Percentiles rank a stretch among this genome's conserved stretches.
phyloP scores from a whole-genome alignment of 768 basidiomycete species.

The Rhizopogon vesiculosus region DNA sequence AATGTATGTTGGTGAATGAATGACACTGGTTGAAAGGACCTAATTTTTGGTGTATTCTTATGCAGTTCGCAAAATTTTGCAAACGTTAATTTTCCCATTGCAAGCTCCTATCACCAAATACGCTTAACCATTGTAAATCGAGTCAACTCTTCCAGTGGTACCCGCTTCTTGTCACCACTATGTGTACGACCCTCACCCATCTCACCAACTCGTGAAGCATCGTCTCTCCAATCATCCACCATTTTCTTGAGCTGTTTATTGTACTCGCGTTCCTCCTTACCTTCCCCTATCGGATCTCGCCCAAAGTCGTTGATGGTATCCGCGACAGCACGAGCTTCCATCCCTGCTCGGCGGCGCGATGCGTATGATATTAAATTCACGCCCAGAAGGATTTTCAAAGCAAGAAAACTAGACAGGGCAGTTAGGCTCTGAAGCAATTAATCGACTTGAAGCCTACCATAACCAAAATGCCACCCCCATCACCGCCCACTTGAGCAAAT shows the following conservation, averaged over 20 bases:
- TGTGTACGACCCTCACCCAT: conserved; percentile 54
- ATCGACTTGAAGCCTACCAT: conserved; percentile 53
- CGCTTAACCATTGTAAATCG: conserved; percentile 95
- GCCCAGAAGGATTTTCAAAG: conserved; percentile 90
- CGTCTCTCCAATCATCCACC: conserved; percentile 64
- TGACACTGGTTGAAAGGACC: too few species aligned
- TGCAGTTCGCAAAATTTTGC: too few species aligned
- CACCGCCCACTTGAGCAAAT: conserved; percentile 58
- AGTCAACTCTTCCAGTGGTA: conserved; percentile 84
- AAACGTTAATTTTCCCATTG: background rate
- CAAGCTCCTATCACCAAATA: conserved; percentile 50
- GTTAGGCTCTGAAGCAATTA: background rate
- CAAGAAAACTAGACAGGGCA: conserved; percentile 54
- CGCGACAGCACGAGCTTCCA: conserved; percentile 70
- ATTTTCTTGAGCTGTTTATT: conserved; percentile 76
- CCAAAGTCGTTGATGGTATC: conserved; percentile 86
- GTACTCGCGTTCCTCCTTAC: conserved; percentile 82
- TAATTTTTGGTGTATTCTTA: too few species aligned
- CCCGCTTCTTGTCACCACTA: conserved; percentile 37
- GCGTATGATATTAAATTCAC: conserved; percentile 85
- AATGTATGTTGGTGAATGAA: too few species aligned
- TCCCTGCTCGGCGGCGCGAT: conserved; percentile 62
- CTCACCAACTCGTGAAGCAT: conserved; percentile 61
- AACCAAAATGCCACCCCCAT: conserved; percentile 75
- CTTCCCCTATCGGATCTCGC: conserved; percentile 88